Conservation (phyloP, 1,139 yeast genomes). For the Lodderomyces beijingensis region DNA sequence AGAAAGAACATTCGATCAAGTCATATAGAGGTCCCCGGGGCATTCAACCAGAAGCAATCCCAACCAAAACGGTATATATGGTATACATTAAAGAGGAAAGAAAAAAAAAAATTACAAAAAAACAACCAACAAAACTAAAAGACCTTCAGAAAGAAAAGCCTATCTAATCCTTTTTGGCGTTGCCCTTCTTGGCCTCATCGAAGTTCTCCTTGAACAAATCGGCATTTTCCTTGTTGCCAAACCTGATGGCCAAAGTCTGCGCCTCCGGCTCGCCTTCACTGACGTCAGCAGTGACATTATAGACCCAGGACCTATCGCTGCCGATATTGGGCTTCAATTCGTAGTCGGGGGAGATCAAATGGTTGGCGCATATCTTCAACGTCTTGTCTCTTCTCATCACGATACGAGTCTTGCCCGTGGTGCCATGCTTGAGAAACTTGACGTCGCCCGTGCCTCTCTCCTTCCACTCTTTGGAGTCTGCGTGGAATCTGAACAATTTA, state of each 20-base stretch:
- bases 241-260: constrained; percentile 93
- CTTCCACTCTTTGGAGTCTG: constrained; percentile 90
- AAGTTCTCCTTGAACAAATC: constrained; percentile 92
- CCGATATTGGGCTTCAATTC: constrained; percentile 90
- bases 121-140: too few species aligned
- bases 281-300: constrained; percentile 88
- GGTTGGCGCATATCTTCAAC: constrained; percentile 96
- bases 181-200: constrained; percentile 39
- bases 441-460: constrained; percentile 99
- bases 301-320: constrained; percentile 97
- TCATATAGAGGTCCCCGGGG: too few species aligned
- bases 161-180: too few species aligned
- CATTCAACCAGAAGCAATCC: too few species aligned
- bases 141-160: too few species aligned
- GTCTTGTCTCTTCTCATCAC: constrained; percentile 99
- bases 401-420: constrained; percentile 74
- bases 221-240: constrained; percentile 96
- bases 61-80: too few species aligned
- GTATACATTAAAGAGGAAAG: too few species aligned
- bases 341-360: constrained; percentile 81
- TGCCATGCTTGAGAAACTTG: constrained; percentile 87
- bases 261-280: constrained; percentile 97
- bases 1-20: too few species aligned
- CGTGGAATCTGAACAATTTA: constrained; percentile 85
- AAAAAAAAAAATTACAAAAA: too few species aligned